These are phyloP conservation scores for Obelidium mucronatum DNA, from an alignment of 192 early-diverging fungal species.

Conservation along the genomic window DNA sequence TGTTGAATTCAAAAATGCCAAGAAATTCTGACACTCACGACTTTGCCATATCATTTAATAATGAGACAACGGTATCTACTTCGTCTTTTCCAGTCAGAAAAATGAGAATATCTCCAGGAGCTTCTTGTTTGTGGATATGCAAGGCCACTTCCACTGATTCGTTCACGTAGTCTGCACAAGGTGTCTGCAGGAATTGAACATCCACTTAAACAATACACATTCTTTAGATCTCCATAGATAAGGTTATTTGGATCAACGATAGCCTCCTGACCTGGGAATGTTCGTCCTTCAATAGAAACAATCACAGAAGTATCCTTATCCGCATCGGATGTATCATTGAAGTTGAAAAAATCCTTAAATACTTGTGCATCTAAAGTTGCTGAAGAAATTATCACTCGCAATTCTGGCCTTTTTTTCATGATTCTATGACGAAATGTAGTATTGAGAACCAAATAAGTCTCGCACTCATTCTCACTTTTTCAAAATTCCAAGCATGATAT, in stretches of 20 bases:
- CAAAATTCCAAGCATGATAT: slow-evolving; percentile 56
- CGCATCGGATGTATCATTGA: slow-evolving; percentile 46
- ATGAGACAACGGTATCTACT: slow-evolving; percentile 70
- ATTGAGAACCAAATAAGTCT: background rate
- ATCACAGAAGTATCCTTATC: slow-evolving; percentile 65
- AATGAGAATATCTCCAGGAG: slow-evolving; percentile 34
- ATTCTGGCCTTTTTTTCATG: slow-evolving; percentile 71
- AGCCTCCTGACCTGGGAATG: slow-evolving; percentile 61
- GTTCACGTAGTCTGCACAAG: slow-evolving; percentile 72
- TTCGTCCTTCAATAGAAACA: slow-evolving; percentile 77
- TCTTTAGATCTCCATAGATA: background rate
- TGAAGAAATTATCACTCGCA: slow-evolving; percentile 78
- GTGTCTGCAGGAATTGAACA: slow-evolving; percentile 62
- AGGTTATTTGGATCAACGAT: background rate
- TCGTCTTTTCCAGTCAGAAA: slow-evolving; percentile 67
- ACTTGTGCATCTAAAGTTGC: slow-evolving; percentile 83
- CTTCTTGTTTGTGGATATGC: slow-evolving; percentile 71
- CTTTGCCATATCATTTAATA: slow-evolving; percentile 63
- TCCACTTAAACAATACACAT: slow-evolving; percentile 37
- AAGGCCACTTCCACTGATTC: slow-evolving; percentile 73
- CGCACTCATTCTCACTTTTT: slow-evolving; percentile 70
- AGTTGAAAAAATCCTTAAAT: slow-evolving; percentile 75
- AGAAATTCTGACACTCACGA: no score
- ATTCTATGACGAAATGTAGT: slow-evolving; percentile 58
- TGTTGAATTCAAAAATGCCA: background rate